A percentile compares a stretch with the other conserved stretches of the same genome.
Conservation (phyloP, 805 yeast genomes). For the Candida hispaniensis region DNA sequence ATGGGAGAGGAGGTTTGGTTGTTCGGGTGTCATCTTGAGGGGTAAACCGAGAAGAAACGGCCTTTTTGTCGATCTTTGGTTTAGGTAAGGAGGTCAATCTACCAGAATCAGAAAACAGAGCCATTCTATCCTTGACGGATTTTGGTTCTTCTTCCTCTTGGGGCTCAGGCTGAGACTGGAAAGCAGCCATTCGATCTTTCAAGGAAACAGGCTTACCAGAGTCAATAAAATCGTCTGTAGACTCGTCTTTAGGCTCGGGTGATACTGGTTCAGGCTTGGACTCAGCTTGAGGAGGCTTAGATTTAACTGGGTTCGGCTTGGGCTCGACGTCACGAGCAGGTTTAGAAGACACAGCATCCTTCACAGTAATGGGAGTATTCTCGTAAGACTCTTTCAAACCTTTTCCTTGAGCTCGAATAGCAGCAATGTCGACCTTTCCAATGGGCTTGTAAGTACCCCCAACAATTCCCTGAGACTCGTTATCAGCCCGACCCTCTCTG, state of each 20-base stretch:
- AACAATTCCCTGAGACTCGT: constrained; percentile 49
- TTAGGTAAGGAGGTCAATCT: constrained; percentile 54
- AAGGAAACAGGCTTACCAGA: constrained; percentile 10
- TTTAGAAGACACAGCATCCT: constrained; percentile 4
- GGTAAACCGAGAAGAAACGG: constrained; percentile 16
- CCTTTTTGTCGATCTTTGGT: constrained; percentile 37
- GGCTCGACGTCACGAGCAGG: constrained; percentile 2
- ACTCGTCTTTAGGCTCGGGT: no score
- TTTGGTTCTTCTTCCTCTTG: constrained; percentile 24
- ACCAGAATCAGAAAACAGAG: constrained; percentile 34
- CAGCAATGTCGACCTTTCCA: constrained; percentile 47
- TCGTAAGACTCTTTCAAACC: constrained; percentile 17
- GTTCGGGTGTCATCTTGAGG: constrained; percentile 28
- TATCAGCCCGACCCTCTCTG: constrained; percentile 20
- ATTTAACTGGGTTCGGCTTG: constrained; percentile 17
- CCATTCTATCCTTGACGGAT: constrained; percentile 26
- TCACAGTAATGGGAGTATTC: constrained; percentile 15
- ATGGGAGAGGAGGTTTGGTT: constrained; percentile 29
- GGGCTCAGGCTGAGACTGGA: constrained; percentile 7
- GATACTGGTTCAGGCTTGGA: constrained; percentile 1
- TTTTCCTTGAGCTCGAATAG: constrained; percentile 32
- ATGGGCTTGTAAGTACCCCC: constrained; percentile 51
- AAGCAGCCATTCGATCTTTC: constrained; percentile 14
- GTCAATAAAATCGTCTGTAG: constrained; percentile 2
- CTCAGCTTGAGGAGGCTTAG: constrained; percentile 16